Base-by-base conservation (phyloP, 1,139 yeast genomes). In the Suhomyces anneliseae region DNA sequence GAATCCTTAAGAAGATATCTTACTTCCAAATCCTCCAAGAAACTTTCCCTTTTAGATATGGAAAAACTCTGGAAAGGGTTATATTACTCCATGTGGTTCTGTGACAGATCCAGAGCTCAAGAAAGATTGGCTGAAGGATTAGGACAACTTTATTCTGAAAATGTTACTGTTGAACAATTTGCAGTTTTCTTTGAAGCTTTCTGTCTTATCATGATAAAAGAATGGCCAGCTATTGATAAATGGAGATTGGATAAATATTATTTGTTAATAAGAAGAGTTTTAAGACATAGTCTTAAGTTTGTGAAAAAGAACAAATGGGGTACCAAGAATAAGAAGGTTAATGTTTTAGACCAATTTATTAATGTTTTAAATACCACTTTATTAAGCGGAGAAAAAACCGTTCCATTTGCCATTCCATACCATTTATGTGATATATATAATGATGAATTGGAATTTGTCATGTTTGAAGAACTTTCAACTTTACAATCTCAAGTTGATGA, bases 41-140 rank as follows among this genome's bases (percentile, higher is more conserved):
- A 55, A 35, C 59, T 75, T 42, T 49, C 64, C 4, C 55, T 61
- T 34, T 58, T 72, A 39, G 96, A 92, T 52, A 75, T 83, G 56
- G 87, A 87, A 56, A 90, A 92, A 65, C 72, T 93, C 49, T 93
- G 98, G 97, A 90, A 88, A 67, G 99, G 98, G 8, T 75, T 93
- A 42, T 93, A 86, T 67, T 93, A 77, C 64, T 83, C 90, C 29
- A 89, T 93, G 96, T 93, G 99, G 99, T 90, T 87, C 68, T 82
- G 96, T 62, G 99, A 93, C 67, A 81, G 95, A 59, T 95, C 97
- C 31, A 77, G 85, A 56, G 95, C 96, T 29, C 99, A 93, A 68
- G 96, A 90, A 65, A 72, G 85, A 49, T 73, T 93, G 39, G 96
- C 97, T 3, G 81, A 78, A 45, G 82, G 81, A 43, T 72, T 93